Evolutionary conservation across 345 rosid genomes (phyloP).

Genomic region (Gossypium arboreum): DNA sequence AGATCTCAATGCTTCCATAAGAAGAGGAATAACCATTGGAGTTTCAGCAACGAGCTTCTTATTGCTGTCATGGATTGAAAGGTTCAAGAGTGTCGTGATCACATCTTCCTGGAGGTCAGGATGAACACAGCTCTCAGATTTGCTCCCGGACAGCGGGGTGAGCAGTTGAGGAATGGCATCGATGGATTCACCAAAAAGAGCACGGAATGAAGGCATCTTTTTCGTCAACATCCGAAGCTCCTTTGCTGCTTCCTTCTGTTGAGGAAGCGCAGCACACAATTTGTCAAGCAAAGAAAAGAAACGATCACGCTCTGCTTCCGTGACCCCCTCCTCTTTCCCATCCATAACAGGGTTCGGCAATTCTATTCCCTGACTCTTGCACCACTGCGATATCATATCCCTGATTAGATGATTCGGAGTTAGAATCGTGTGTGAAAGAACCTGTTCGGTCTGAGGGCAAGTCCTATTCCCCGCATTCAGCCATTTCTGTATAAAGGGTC

Average conservation of each 20-base stretch:
- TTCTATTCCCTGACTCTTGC: slow-evolving; percentile 56
- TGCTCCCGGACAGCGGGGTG: slow-evolving; percentile 42
- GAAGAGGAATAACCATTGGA: slow-evolving; percentile 63
- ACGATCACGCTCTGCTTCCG: slow-evolving; percentile 56
- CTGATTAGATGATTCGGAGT: slow-evolving; percentile 67
- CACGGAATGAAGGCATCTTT: slow-evolving; percentile 72
- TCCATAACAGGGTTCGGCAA: slow-evolving; percentile 32
- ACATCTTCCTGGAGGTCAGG: slow-evolving; percentile 82
- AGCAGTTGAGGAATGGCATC: slow-evolving; percentile 68
- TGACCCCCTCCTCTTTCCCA: slow-evolving; percentile 47
- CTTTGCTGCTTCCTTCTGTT: slow-evolving; percentile 75
- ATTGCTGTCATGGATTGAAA: slow-evolving; percentile 87
- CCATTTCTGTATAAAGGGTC: slow-evolving; percentile 80
- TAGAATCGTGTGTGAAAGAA: slow-evolving; percentile 62
- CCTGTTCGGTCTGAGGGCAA: slow-evolving; percentile 85
- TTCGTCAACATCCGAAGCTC: slow-evolving; percentile 72
- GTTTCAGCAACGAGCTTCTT: slow-evolving; percentile 87
- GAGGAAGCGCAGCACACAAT: slow-evolving; percentile 45
- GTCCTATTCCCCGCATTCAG: slow-evolving; percentile 74
- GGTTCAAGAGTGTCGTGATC: slow-evolving; percentile 79
- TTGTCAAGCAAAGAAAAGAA: slow-evolving; percentile 61
- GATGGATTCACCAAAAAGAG: slow-evolving; percentile 59
- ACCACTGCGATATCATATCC: slow-evolving; percentile 85
- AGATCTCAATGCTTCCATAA: slow-evolving; percentile 61
- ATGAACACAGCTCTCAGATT: slow-evolving; percentile 33